A percentile compares a stretch with the other conserved stretches of the same genome.
These are phyloP conservation scores for Colletotrichum sp. DNA, from an alignment of 2,329 filamentous ascomycete genomes.

Conservation along the genomic window DNA sequence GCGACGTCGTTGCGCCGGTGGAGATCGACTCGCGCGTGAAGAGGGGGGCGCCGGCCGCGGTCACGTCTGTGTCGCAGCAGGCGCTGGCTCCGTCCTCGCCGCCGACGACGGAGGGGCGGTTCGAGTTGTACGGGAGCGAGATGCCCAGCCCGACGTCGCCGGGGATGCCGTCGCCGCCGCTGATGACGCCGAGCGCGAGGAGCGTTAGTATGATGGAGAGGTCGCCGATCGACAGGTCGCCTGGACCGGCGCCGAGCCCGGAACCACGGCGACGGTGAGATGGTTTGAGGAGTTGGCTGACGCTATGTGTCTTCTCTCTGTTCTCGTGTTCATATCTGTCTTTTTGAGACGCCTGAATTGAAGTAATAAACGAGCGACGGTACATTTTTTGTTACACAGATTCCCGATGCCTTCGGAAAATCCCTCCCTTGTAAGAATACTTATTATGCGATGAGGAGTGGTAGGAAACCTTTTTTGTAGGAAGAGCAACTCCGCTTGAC, in stretches of 20 bases:
- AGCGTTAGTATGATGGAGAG: constrained; percentile 7
- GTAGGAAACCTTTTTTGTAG: not conserved
- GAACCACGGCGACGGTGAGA: not conserved
- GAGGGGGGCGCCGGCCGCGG: not conserved
- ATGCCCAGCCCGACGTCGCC: constrained; percentile 17
- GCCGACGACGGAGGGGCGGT: constrained; percentile 36
- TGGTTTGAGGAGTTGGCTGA: not conserved
- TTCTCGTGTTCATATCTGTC: not conserved
- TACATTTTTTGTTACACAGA: not conserved
- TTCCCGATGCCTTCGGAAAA: not conserved
- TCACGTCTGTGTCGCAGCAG: constrained; percentile 23
- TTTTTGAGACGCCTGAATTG: not conserved
- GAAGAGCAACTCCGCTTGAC: not conserved
- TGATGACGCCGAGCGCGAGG: constrained; percentile 2
- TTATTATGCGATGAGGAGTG: constrained; percentile 2
- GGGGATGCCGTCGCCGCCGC: not conserved
- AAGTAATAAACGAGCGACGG: not conserved
- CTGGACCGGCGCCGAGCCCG: not conserved
- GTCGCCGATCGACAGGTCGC: not conserved
- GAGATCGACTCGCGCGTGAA: constrained; percentile 52
- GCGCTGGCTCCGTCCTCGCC: constrained; percentile 27
- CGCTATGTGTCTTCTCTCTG: not conserved
- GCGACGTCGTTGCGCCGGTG: constrained; percentile 55
- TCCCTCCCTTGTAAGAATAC: not conserved
- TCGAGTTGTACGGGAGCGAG: constrained; percentile 51